Base-by-base conservation (phyloP, 2,329 filamentous ascomycete genomes). In the Colletotrichum karsti region DNA sequence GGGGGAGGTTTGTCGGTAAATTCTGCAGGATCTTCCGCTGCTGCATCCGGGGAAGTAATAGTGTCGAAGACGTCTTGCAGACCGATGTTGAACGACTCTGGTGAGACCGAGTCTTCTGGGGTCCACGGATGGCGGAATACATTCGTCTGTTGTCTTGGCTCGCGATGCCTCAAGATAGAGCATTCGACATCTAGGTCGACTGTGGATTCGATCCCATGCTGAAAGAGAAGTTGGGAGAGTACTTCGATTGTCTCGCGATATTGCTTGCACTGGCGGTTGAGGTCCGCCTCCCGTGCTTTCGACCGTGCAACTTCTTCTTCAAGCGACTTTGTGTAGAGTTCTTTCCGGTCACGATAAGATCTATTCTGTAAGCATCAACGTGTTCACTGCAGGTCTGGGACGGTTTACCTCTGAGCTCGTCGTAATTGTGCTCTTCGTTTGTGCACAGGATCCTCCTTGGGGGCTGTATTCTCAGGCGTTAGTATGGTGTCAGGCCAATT, bases 271-370 rank as follows among this genome's bases (percentile, higher is more conserved):
- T 76, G 65, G 4, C 57, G 63, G 10, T 70, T 24, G 24, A 76
- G 57, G 20, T 63, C 63, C 3, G 74, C 63, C 28, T 77, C 75
- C n/a, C 55, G 70, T 5, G 64, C 46, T 22, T 70, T 69, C 4
- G 63, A 48, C 22, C 59, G 59, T 9, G 66, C 69, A 7, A 77
- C 50, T 37, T 76, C 75, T 4, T 24, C 60, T 60, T 78, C 76
- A 1, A 78, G 71, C 2, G 69, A 70, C 42, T 73, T 76, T 7
- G 72, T 70, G 63, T 77, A 77, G 22, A 63, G 68, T 50, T 75
- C 73, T 35, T 75, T 77, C 15, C 76, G 75, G 2, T 75, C 73
- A 10, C 76, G 75, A 54, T 77, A 77, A 5, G 72, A 72, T 41
- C 75, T 77, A 7, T 13, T 53, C 5, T 1, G 37, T 3, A 7